Evolutionary conservation across 208 protist species (phyloP).

Genomic region (Vickermania spadyakhi): DNA sequence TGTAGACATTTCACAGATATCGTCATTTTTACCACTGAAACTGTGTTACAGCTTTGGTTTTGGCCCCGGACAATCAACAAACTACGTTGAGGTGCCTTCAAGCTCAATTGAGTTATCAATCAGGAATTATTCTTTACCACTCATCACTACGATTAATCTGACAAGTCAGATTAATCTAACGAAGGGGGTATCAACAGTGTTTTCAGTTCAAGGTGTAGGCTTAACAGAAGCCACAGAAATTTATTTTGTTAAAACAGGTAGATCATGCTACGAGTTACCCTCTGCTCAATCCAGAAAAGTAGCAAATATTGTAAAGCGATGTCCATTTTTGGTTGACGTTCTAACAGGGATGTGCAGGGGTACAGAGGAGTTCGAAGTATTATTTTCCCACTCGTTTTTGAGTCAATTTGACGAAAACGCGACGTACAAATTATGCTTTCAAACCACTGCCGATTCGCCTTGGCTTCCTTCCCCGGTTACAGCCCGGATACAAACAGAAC

Average conservation of each 20-base stretch:
- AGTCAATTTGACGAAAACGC: constrained; percentile 22
- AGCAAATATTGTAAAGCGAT: background rate
- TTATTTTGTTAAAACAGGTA: background rate
- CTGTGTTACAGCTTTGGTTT: background rate
- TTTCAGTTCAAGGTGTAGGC: background rate
- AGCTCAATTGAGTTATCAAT: background rate
- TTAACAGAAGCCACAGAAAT: background rate
- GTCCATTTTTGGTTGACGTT: background rate
- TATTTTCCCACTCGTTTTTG: constrained; percentile 38
- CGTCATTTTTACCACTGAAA: background rate
- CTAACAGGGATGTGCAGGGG: constrained; percentile 1
- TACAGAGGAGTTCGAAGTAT: constrained; percentile 24
- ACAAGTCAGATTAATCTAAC: background rate
- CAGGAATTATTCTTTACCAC: background rate
- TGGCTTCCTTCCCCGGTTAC: constrained; percentile 42
- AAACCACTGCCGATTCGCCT: constrained; percentile 28
- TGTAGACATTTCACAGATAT: background rate
- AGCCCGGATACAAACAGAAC: constrained; percentile 14
- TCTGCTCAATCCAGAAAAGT: background rate
- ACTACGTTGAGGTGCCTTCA: background rate
- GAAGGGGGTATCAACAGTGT: background rate
- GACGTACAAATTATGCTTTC: constrained; percentile 51
- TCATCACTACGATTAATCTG: background rate
- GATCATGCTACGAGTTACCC: background rate
- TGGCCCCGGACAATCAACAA: background rate